These are phyloP conservation scores for Periconia sp. DNA, from an alignment of 2,329 filamentous ascomycete genomes.

Conservation along the genomic window DNA sequence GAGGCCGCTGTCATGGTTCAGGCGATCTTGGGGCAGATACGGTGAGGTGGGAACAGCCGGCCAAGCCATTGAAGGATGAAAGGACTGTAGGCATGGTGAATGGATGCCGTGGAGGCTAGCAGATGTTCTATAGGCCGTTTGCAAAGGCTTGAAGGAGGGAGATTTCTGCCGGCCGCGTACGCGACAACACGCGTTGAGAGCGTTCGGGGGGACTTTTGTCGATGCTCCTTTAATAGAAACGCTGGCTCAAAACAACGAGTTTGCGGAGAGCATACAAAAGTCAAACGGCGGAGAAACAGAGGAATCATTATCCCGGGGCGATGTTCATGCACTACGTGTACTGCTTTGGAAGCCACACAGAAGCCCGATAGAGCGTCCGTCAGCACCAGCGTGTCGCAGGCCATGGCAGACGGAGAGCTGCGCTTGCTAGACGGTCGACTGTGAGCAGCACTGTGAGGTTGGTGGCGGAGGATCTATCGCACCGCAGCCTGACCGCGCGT, in stretches of 20 bases:
- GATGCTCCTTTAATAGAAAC: constrained; percentile 30
- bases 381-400: constrained; percentile 1
- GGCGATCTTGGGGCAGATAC: constrained; percentile 68
- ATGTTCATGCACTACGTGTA: constrained; percentile 18
- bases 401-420: too few species aligned
- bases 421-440: too few species aligned
- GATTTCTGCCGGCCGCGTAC: too few species aligned
- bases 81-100: too few species aligned
- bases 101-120: constrained; percentile 2
- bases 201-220: too few species aligned
- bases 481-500: constrained; percentile 2
- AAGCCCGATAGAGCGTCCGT: not conserved
- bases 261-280: constrained; percentile 15
- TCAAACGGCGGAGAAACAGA: constrained; percentile 30
- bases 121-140: constrained; percentile 2
- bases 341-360: not conserved
- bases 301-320: constrained; percentile 13
- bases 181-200: too few species aligned
- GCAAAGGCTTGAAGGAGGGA: not conserved
- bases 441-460: too few species aligned
- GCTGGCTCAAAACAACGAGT: constrained; percentile 18
- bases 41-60: constrained; percentile 19
- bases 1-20: constrained; percentile 96
- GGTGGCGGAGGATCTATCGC: not conserved
- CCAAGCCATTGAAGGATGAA: too few species aligned